Conservation (phyloP, 192 early-diverging fungal species). For the Cladochytrium replicatum region DNA sequence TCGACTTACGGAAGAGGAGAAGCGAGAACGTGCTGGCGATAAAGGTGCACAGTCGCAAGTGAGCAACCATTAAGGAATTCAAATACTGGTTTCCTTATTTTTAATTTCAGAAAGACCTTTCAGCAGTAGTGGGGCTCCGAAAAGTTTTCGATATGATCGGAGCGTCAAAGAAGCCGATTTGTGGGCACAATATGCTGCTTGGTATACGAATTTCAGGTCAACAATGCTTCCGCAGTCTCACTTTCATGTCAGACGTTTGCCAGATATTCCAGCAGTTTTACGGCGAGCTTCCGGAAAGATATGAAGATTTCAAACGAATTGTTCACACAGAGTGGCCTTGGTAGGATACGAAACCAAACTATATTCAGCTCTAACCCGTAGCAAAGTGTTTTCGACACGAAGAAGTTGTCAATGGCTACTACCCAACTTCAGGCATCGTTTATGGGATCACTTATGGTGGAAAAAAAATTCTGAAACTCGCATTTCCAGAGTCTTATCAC, state of each 20-base stretch:
- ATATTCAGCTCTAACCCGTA: no score
- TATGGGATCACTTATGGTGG: no score
- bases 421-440: slow-evolving; percentile 29
- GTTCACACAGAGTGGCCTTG: slow-evolving; percentile 47
- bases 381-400: slow-evolving; percentile 73
- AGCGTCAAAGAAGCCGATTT: slow-evolving; percentile 59
- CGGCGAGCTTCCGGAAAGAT: slow-evolving; percentile 48
- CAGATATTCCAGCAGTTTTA: slow-evolving; percentile 72
- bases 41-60: slow-evolving; percentile 2
- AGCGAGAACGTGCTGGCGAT: slow-evolving; percentile 11
- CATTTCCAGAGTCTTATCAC: slow-evolving; percentile 21
- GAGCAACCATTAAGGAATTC: background rate
- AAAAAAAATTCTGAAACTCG: no score
- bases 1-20: slow-evolving; percentile 39
- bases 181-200: slow-evolving; percentile 84
- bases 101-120: slow-evolving; percentile 32
- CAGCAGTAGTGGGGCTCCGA: slow-evolving; percentile 56
- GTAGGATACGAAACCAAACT: slow-evolving; percentile 41
- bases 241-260: slow-evolving; percentile 52
- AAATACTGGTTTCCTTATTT: background rate
- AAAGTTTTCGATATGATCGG: slow-evolving; percentile 68
- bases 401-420: slow-evolving; percentile 50
- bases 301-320: slow-evolving; percentile 58
- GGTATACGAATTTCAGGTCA: slow-evolving; percentile 6
- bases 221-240: background rate